phyloP scores from a whole-genome alignment of 768 basidiomycete genomes.

The Royoungia palumana region DNA sequence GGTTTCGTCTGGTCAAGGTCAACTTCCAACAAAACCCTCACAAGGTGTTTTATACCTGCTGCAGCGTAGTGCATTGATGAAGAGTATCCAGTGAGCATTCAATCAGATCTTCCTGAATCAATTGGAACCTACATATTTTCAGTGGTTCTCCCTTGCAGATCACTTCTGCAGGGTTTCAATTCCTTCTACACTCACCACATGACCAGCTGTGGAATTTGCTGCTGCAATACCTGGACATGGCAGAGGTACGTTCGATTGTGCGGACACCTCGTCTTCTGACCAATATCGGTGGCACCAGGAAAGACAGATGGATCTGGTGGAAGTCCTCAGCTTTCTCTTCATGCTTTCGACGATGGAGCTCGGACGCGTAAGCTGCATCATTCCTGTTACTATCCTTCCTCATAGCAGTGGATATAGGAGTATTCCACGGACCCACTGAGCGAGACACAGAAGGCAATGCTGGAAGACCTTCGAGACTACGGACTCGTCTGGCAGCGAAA shows the following conservation, averaged over 20 bases:
- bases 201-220: conserved; percentile 94
- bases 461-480: conserved; percentile 91
- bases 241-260: conserved; percentile 53
- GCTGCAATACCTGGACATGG: conserved; percentile 83
- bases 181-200: conserved; percentile 90
- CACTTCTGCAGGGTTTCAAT: conserved; percentile 94
- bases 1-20: conserved; percentile 89
- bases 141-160: conserved; percentile 69
- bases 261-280: conserved; percentile 11
- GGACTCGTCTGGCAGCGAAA: conserved; percentile 88
- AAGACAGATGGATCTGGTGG: conserved; percentile 87
- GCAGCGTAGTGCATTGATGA: conserved; percentile 85
- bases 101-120: neutral
- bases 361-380: conserved; percentile 58
- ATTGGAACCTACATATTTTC: conserved; percentile 2
- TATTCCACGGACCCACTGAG: conserved; percentile 83
- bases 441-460: conserved; percentile 77
- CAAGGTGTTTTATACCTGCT: conserved; percentile 82
- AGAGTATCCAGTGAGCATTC: conserved; percentile 53
- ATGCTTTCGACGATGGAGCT: conserved; percentile 98
- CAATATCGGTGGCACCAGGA: conserved; percentile 46
- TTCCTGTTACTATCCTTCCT: neutral
- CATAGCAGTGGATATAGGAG: conserved; percentile 48
- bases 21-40: conserved; percentile 70
- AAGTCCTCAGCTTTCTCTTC: conserved; percentile 91